phyloP scores from a whole-genome alignment of 179 eudicot species.

The Silene coronaria region DNA sequence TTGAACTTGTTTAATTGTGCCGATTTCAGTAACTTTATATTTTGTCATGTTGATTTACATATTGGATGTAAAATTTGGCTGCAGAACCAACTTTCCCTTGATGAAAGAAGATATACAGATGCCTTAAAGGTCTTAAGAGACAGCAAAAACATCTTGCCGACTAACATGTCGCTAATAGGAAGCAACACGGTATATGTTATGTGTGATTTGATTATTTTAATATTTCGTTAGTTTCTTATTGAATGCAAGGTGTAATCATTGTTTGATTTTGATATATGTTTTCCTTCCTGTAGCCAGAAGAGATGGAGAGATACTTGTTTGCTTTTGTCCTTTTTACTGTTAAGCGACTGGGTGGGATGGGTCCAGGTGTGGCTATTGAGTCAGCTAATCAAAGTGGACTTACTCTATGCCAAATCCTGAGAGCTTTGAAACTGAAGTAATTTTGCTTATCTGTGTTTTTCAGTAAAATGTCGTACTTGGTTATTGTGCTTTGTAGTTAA shows the following conservation, averaged over 20 bases:
- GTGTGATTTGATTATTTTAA: neutral
- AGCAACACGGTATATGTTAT: conserved; percentile 41
- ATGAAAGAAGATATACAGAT: conserved; percentile 37
- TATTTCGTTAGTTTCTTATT: neutral
- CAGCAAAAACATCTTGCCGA: conserved; percentile 48
- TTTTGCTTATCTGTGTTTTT: neutral
- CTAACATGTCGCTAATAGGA: conserved; percentile 51
- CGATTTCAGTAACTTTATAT: neutral
- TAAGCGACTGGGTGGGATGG: conserved; percentile 44
- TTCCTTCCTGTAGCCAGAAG: conserved; percentile 54
- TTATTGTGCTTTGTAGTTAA: neutral
- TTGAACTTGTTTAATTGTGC: neutral
- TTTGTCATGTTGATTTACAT: neutral
- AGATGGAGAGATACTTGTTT: conserved; percentile 74
- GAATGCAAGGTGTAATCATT: neutral
- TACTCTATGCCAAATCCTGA: conserved; percentile 60
- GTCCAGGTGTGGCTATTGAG: conserved; percentile 18
- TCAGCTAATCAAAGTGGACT: conserved; percentile 33
- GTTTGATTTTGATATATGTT: neutral
- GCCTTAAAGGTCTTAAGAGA: conserved; percentile 55
- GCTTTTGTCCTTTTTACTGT: conserved; percentile 66
- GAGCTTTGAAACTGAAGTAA: conserved; percentile 75
- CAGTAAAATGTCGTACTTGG: neutral
- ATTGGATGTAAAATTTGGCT: neutral
- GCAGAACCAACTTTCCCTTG: conserved; percentile 50